Conservation (phyloP, 441 rosid genomes). For the Erysimum pusillum region DNA sequence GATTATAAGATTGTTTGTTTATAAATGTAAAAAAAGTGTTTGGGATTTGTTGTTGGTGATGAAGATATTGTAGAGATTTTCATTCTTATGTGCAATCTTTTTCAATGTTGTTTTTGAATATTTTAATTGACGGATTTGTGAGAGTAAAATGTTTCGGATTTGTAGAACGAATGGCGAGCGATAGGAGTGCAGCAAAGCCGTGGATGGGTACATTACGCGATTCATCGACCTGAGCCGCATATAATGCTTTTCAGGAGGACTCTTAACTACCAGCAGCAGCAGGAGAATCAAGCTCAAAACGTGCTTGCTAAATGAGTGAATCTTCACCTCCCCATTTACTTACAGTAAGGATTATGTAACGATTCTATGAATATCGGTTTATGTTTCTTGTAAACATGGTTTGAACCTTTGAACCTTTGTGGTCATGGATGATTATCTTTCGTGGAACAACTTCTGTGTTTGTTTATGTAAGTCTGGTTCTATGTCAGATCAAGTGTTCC, state of each 20-base stretch:
- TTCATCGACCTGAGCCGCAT: slow-evolving; percentile 97
- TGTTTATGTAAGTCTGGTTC: neutral
- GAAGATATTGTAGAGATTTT: neutral
- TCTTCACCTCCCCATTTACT: neutral
- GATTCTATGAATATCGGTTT: slow-evolving; percentile 24
- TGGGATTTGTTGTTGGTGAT: no score
- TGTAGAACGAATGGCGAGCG: slow-evolving; percentile 90
- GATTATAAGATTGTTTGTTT: neutral
- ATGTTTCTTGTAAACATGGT: slow-evolving; percentile 41
- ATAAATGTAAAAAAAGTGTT: no score
- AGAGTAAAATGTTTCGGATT: neutral
- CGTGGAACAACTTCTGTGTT: slow-evolving; percentile 10
- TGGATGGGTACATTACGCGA: slow-evolving; percentile 94
- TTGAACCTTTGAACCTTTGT: neutral
- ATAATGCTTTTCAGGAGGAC: slow-evolving; percentile 97
- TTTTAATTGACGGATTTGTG: neutral
- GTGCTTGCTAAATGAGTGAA: slow-evolving; percentile 71
- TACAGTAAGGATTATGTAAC: neutral
- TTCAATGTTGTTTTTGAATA: neutral
- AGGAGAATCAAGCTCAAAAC: slow-evolving; percentile 71
- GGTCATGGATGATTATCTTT: slow-evolving; percentile 6
- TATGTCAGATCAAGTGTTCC: neutral
- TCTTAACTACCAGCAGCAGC: slow-evolving; percentile 87
- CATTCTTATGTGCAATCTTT: neutral
- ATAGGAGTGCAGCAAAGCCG: slow-evolving; percentile 96